Percentiles rank a stretch among this genome's conserved stretches.
Evolutionary conservation across 2,329 filamentous ascomycete species (phyloP).

Genomic region (Stemphylium lycopersici): DNA sequence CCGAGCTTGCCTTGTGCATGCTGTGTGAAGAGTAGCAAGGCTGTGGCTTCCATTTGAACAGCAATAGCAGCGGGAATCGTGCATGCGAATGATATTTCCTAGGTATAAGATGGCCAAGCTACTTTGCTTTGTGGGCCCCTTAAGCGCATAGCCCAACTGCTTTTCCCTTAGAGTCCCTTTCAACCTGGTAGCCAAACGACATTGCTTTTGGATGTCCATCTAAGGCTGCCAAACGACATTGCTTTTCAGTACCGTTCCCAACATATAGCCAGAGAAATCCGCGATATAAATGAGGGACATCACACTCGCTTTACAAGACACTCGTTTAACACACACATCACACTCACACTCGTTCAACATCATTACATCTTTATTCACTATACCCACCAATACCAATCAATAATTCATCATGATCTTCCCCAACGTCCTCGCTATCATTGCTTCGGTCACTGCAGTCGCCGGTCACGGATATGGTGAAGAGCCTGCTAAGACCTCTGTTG

Average conservation of each 20-base stretch:
- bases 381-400: neutral
- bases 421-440: slow-evolving; percentile 22
- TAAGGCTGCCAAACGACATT: no score
- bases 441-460: slow-evolving; percentile 20
- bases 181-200: no score
- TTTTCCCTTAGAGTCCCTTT: no score
- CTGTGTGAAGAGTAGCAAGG: neutral
- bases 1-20: slow-evolving; percentile 14
- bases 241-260: no score
- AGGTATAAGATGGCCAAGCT: neutral
- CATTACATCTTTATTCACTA: no score
- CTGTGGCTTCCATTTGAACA: neutral
- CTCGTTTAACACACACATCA: neutral
- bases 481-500: slow-evolving; percentile 1
- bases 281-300: no score
- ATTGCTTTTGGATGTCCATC: no score
- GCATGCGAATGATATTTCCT: no score
- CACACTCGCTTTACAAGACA: slow-evolving; percentile 4
- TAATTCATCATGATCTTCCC: slow-evolving; percentile 27
- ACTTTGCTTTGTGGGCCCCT: no score
- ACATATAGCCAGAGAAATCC: no score
- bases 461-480: slow-evolving; percentile 1
- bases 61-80: neutral
- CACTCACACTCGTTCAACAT: no score
- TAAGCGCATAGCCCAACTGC: no score